Conservation (phyloP, 306 rosid genomes). For the Prunus padus region DNA sequence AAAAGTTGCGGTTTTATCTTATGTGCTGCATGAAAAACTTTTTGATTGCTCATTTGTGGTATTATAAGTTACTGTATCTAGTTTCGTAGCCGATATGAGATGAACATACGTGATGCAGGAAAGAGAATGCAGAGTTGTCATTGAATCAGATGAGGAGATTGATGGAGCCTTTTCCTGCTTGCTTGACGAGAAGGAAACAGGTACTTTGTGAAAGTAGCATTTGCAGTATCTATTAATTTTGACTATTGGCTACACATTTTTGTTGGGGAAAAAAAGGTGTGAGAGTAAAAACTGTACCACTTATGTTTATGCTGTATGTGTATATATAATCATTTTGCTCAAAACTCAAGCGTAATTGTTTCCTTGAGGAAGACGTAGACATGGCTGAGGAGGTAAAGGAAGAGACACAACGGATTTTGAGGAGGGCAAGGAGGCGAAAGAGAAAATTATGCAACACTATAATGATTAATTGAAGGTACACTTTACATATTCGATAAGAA, state of each 20-base stretch:
- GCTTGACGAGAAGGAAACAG: constrained; percentile 52
- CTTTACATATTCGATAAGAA: not conserved
- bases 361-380: constrained; percentile 36
- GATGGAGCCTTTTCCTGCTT: constrained; percentile 69
- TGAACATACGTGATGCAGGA: constrained; percentile 48
- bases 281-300: not conserved
- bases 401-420: constrained; percentile 72
- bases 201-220: constrained; percentile 44
- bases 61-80: not conserved
- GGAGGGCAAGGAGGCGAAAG: constrained; percentile 84
- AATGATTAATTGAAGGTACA: constrained; percentile 63
- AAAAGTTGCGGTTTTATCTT: constrained; percentile 12
- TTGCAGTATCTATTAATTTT: constrained; percentile 4
- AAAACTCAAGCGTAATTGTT: not conserved
- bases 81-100: constrained; percentile 20
- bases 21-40: constrained; percentile 13
- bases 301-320: not conserved
- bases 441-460: constrained; percentile 60
- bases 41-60: constrained; percentile 21
- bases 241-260: not conserved
- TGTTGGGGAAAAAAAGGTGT: too few species aligned
- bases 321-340: constrained; percentile 20
- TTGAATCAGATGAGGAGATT: constrained; percentile 85
- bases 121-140: constrained; percentile 54
- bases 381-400: constrained; percentile 56